These are phyloP conservation scores for Cyclospora cayetanensis DNA, from an alignment of 169 alveolate genomes.

Conservation along the genomic window DNA sequence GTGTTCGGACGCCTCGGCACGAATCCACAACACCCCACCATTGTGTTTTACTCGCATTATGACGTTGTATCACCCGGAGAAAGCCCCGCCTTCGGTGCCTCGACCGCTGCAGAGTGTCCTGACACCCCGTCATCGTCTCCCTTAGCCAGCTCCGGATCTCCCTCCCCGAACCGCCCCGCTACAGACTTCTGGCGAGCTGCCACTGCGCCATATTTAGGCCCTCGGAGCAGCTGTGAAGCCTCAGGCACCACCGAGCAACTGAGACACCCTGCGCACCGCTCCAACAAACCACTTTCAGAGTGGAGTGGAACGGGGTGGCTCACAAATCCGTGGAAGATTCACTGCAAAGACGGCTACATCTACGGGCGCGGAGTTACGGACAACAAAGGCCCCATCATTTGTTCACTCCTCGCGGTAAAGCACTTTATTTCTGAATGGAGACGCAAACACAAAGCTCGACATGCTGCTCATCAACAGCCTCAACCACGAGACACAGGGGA, in stretches of 20 bases:
- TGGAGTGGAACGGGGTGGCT: slow-evolving; percentile 66
- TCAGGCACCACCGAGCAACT: neutral
- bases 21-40: slow-evolving; percentile 71
- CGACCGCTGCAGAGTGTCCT: neutral
- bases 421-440: slow-evolving; percentile 62
- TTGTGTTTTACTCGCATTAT: slow-evolving; percentile 74
- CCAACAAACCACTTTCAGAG: neutral
- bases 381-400: slow-evolving; percentile 76
- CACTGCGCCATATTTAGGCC: neutral
- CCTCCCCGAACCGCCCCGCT: slow-evolving; percentile 12
- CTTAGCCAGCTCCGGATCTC: slow-evolving; percentile 13
- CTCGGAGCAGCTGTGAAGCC: slow-evolving; percentile 18
- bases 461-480: neutral
- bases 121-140: slow-evolving; percentile 20
- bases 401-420: slow-evolving; percentile 71
- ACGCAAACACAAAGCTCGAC: slow-evolving; percentile 40
- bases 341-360: slow-evolving; percentile 72
- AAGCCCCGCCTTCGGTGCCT: neutral
- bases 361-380: slow-evolving; percentile 76
- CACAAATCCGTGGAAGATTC: slow-evolving; percentile 65
- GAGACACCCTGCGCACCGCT: neutral
- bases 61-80: slow-evolving; percentile 72
- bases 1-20: slow-evolving; percentile 74
- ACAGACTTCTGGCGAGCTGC: too few relatives aligned
- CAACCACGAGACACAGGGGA: neutral